Evolutionary conservation across 768 basidiomycete species (phyloP).

Genomic region (Ramaria sp.): DNA sequence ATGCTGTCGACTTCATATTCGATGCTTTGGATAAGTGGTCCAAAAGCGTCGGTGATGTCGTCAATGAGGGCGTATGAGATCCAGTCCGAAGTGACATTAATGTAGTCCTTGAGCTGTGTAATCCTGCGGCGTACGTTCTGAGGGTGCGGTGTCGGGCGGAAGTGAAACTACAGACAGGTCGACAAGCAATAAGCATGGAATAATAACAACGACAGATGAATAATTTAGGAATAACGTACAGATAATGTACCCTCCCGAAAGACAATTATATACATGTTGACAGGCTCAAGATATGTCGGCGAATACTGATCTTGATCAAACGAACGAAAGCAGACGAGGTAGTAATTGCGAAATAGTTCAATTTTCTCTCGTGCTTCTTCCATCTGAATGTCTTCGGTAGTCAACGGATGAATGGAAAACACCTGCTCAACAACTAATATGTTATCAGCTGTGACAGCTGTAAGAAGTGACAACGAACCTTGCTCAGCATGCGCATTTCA

Average conservation of each 20-base stretch:
- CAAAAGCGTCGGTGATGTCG: slow-evolving; percentile 98
- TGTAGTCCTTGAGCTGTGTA: slow-evolving; percentile 98
- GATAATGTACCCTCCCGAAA: slow-evolving; percentile 95
- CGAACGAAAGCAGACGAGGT: slow-evolving; percentile 96
- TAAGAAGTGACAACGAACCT: slow-evolving; percentile 36
- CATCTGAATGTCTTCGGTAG: slow-evolving; percentile 98
- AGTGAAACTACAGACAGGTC: slow-evolving; percentile 65
- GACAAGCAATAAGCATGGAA: not conserved
- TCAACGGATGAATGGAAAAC: slow-evolving; percentile 93
- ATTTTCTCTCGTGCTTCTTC: slow-evolving; percentile 99
- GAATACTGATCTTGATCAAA: slow-evolving; percentile 99
- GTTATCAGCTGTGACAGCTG: not conserved
- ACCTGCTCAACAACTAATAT: slow-evolving; percentile 43
- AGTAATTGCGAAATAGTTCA: slow-evolving; percentile 97
- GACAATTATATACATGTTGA: slow-evolving; percentile 99
- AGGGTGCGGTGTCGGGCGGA: slow-evolving; percentile 93
- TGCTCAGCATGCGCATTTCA: slow-evolving; percentile 95
- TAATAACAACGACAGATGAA: not conserved
- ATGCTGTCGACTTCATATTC: slow-evolving; percentile 99
- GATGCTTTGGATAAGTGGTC: slow-evolving; percentile 95
- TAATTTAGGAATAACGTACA: slow-evolving; percentile 35
- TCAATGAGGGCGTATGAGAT: slow-evolving; percentile 99
- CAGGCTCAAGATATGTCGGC: slow-evolving; percentile 91
- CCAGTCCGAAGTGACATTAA: slow-evolving; percentile 98
- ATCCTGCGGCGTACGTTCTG: slow-evolving; percentile 97